These are phyloP conservation scores for Dinochytrium kinnereticum DNA, from an alignment of 371 early-diverging fungal genomes.

Conservation along the genomic window DNA sequence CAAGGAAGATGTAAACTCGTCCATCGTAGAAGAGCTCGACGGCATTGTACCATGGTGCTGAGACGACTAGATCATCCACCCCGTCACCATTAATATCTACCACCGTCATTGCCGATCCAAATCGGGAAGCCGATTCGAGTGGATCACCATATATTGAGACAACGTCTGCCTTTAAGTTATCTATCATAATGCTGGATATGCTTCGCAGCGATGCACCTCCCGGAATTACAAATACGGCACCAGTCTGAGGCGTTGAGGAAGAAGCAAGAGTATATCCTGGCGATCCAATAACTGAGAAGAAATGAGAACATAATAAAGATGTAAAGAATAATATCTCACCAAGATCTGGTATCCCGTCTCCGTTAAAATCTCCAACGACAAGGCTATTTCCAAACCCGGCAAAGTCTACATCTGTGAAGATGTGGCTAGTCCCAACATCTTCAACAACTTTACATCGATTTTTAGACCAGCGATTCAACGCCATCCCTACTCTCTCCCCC, in stretches of 20 bases:
- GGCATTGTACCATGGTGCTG: conserved; percentile 62
- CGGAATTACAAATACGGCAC: conserved; percentile 67
- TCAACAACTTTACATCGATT: neutral
- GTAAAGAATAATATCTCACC: neutral
- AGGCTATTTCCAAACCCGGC: conserved; percentile 70
- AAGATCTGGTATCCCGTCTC: conserved; percentile 63
- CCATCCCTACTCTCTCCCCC: neutral
- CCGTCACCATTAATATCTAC: conserved; percentile 86
- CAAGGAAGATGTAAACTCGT: conserved; percentile 76
- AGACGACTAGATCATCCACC: conserved; percentile 82
- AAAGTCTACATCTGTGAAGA: conserved; percentile 42
- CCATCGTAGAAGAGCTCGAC: conserved; percentile 50
- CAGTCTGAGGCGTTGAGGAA: conserved; percentile 48
- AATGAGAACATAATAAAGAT: neutral
- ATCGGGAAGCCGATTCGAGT: conserved; percentile 54
- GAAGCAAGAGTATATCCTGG: conserved; percentile 59
- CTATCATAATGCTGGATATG: neutral
- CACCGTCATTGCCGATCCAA: conserved; percentile 75
- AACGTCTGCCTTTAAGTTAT: neutral
- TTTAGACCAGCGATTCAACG: conserved; percentile 6
- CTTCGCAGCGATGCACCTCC: neutral
- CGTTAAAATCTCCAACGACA: conserved; percentile 72
- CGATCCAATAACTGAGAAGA: conserved; percentile 64
- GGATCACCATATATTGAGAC: conserved; percentile 15
- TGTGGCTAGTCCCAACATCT: neutral